Conservation (phyloP, 129 eudicot species). For the Solidago caesia region DNA sequence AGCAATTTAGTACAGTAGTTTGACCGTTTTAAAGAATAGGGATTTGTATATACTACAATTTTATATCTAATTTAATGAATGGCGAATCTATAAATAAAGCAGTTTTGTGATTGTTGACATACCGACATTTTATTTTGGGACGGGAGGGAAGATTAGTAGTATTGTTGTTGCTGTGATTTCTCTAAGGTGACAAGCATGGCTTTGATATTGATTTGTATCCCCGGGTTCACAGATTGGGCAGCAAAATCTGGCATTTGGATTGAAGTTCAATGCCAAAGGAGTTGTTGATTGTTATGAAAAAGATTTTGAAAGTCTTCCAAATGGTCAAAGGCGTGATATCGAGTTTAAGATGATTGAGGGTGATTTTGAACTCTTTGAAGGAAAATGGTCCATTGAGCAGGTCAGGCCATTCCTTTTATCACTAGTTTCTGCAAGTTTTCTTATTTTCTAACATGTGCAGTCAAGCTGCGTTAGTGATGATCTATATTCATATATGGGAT, state of each 20-base stretch:
- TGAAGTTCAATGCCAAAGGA: conserved; percentile 81
- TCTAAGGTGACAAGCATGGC: conserved; percentile 6
- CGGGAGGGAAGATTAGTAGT: background rate
- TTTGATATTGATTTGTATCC: conserved; percentile 15
- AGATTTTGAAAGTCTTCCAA: conserved; percentile 48
- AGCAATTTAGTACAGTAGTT: too few species aligned
- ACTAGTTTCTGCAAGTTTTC: background rate
- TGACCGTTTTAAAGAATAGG: too few species aligned
- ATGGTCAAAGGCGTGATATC: conserved; percentile 64
- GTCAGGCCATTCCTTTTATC: conserved; percentile 29
- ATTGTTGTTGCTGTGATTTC: background rate
- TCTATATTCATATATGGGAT: too few species aligned
- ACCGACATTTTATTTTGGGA: too few species aligned
- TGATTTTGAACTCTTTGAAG: conserved; percentile 74
- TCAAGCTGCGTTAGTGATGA: background rate
- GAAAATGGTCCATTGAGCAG: conserved; percentile 85
- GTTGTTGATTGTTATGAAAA: conserved; percentile 74
- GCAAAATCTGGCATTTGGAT: conserved; percentile 77
- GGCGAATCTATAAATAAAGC: too few species aligned
- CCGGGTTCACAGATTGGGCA: conserved; percentile 64
- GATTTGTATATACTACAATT: too few species aligned
- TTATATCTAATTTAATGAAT: too few species aligned
- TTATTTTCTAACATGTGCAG: background rate
- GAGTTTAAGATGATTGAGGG: conserved; percentile 92
- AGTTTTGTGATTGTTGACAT: too few species aligned